A percentile compares a stretch with the other conserved stretches of the same genome.
Conservation (phyloP, 73 alveolate species). For the Paramecium biaurelia region DNA sequence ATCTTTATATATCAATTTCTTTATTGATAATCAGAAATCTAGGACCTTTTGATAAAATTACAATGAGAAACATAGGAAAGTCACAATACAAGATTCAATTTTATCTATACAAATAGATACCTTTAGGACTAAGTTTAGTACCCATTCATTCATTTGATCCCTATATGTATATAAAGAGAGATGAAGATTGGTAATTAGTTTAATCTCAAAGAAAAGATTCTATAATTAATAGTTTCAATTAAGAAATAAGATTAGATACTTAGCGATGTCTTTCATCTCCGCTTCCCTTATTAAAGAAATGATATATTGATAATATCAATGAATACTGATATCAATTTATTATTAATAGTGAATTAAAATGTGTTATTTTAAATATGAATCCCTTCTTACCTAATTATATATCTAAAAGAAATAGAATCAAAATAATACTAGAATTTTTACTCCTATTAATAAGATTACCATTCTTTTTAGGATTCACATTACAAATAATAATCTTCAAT, state of each 20-base stretch:
- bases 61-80: background rate
- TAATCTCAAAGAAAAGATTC: background rate
- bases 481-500: background rate
- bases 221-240: background rate
- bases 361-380: background rate
- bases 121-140: background rate
- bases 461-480: background rate
- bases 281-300: background rate
- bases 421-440: background rate
- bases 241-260: background rate
- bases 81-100: background rate
- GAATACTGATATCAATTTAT: background rate
- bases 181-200: background rate
- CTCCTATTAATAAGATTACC: background rate
- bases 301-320: background rate
- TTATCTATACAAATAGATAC: background rate
- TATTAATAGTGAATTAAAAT: background rate
- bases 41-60: background rate
- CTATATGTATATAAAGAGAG: background rate
- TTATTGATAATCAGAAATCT: background rate
- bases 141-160: background rate
- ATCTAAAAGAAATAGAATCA: background rate
- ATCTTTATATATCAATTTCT: background rate
- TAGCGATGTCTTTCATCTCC: background rate
- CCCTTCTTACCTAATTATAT: background rate